Evolutionary conservation across 1,139 yeast genomes (phyloP), one percentile per base, ranked within the genome.

Genomic region (Diutina neorugosa): DNA sequence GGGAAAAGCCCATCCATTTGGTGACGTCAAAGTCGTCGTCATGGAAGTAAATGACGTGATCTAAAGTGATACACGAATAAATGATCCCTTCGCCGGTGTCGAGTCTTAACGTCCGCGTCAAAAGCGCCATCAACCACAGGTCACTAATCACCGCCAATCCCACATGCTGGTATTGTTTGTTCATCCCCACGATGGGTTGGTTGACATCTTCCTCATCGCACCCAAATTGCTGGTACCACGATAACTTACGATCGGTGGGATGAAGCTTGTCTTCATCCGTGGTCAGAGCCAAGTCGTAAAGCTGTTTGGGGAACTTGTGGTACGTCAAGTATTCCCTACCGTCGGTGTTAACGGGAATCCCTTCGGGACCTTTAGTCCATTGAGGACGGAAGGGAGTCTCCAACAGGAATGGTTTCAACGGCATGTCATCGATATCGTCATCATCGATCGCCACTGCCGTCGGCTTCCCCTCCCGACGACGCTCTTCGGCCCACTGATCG

Each of bases 41-140:
- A 60, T 84, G 90, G 68, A 86, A 84, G 63, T 84, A 84, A 20
- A 86, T 75, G 0, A 81, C 68, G 62, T 85, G 90, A 60, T 84
- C 91, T 58, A 86, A 66, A 16, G 86, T 80, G 9, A 82, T 84
- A 48, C 83, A 78, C 52, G 61, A 59, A 58, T 69, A 70, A 51
- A 63, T 68, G 31, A 64, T 75, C 66, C 62, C 58, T 44, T 66
- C 61, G 12, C 64, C 56, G 2, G 55, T 56, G 12, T 61, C 61
- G 18, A 69, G 53, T 16, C 73, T 59, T 42, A 70, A 61, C 8
- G 63, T 55, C 48, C 75, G 62, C 1, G 65, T 67, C 51, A 70
- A 56, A 1, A 83, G 67, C 18, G 80, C 73, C 53, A 84, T 66
- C 56, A 81, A 73, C 56, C 78, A 74, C 11, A 82, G 74, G 64